phyloP scores from a whole-genome alignment of 495 filamentous ascomycete species.

The Hypoxylon perforatum region DNA sequence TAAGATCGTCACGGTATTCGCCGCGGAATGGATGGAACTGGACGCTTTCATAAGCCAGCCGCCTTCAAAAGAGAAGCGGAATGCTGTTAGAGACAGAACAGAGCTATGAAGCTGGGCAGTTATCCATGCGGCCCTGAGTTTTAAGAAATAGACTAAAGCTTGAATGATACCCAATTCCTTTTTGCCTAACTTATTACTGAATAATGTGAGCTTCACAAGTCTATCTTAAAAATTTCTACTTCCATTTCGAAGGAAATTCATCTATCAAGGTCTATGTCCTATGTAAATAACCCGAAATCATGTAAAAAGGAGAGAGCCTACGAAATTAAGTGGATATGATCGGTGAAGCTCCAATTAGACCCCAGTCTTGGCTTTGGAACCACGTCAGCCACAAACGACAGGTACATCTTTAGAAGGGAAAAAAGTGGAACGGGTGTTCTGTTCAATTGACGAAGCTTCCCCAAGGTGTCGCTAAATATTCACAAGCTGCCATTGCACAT shows the following conservation, averaged over 20 bases:
- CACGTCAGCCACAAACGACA: conserved; percentile 39
- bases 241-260: too few species aligned
- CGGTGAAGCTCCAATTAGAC: not conserved
- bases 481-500: conserved; percentile 20
- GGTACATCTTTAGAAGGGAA: not conserved
- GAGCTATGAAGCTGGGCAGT: conserved; percentile 21
- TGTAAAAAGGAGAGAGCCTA: not conserved
- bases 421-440: conserved; percentile 40
- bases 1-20: conserved; percentile 79
- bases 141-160: too few species aligned
- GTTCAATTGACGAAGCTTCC: conserved; percentile 39
- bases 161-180: not conserved
- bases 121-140: too few species aligned
- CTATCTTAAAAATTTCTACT: too few species aligned
- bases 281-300: not conserved
- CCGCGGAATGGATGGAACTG: conserved; percentile 82
- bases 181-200: too few species aligned
- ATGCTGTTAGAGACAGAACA: conserved; percentile 23
- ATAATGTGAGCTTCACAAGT: too few species aligned
- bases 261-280: too few species aligned
- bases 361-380: conserved; percentile 14
- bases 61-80: conserved; percentile 22
- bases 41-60: conserved; percentile 33
- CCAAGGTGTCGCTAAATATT: not conserved
- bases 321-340: not conserved